These are phyloP conservation scores for Penicillium crystallinum DNA, from an alignment of 495 filamentous ascomycete species.

Conservation along the genomic window DNA sequence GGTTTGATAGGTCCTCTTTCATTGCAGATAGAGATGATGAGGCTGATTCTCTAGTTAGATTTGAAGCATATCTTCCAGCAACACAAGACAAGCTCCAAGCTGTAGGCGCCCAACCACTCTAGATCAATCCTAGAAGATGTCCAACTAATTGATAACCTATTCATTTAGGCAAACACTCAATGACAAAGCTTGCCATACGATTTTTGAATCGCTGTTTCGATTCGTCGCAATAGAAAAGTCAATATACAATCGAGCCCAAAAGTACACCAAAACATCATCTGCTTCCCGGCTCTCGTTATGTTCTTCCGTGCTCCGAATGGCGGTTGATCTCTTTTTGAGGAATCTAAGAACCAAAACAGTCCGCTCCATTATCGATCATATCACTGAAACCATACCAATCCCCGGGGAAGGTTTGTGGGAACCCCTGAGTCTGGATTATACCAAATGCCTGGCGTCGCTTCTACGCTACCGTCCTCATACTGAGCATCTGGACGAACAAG, in stretches of 20 bases:
- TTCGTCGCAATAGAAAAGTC: constrained; percentile 62
- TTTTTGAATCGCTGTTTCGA: constrained; percentile 77
- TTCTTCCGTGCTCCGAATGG: constrained; percentile 65
- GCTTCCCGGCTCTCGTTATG: constrained; percentile 59
- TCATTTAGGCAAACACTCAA: constrained; percentile 46
- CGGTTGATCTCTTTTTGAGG: constrained; percentile 60
- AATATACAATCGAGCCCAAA: constrained; percentile 52
- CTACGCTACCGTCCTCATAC: constrained; percentile 69
- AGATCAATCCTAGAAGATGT: neutral
- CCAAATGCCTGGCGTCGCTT: constrained; percentile 64
- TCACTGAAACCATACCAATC: constrained; percentile 65
- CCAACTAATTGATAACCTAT: constrained; percentile 6
- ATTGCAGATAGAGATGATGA: neutral
- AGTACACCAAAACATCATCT: constrained; percentile 40
- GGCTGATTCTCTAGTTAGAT: constrained; percentile 33
- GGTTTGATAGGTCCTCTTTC: constrained; percentile 28
- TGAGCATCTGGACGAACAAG: constrained; percentile 63
- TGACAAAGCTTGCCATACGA: constrained; percentile 73
- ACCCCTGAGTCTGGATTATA: constrained; percentile 71
- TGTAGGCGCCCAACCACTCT: constrained; percentile 39
- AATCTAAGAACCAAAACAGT: constrained; percentile 72
- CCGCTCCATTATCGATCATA: constrained; percentile 71
- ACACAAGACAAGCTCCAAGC: constrained; percentile 49
- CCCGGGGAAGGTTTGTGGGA: constrained; percentile 56
- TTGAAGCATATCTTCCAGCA: constrained; percentile 60